Percentiles rank a stretch among this genome's conserved stretches.
Evolutionary conservation across 139 green algal genomes (phyloP).

Genomic region (Micractinium conductrix): DNA sequence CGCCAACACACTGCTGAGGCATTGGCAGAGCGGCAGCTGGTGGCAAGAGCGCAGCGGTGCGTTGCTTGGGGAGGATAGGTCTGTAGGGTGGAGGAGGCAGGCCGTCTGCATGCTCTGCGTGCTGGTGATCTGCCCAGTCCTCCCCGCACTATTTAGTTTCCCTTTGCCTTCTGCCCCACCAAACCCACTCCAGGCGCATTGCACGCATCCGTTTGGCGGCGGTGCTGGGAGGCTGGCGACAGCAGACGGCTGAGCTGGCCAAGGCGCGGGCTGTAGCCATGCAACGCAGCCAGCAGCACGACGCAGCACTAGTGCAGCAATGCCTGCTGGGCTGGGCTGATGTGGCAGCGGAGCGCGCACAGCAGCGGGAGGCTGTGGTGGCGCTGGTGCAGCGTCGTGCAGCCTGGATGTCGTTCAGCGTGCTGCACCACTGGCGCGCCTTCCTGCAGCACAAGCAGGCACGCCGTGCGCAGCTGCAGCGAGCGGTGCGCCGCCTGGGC

Average conservation of each 20-base stretch:
- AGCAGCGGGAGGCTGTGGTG: slow-evolving; percentile 21
- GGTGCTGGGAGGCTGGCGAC: slow-evolving; percentile 35
- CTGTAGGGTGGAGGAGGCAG: too few relatives aligned
- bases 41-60: slow-evolving; percentile 3
- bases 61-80: too few relatives aligned
- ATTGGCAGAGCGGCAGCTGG: neutral
- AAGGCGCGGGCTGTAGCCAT: slow-evolving; percentile 4
- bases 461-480: slow-evolving; percentile 13
- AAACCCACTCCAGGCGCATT: neutral
- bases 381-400: slow-evolving; percentile 27
- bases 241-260: slow-evolving; percentile 24
- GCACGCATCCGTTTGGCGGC: slow-evolving; percentile 9
- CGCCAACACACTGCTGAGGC: neutral
- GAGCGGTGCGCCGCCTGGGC: slow-evolving; percentile 4
- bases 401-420: neutral
- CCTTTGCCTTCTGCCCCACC: neutral
- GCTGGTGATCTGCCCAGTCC: too few relatives aligned
- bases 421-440: slow-evolving; percentile 19
- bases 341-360: neutral
- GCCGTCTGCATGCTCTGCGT: too few relatives aligned
- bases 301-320: neutral
- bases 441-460: neutral
- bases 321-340: slow-evolving; percentile 27
- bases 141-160: too few relatives aligned
- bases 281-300: neutral